These are phyloP conservation scores for Nakazawaea molendinolei DNA, from an alignment of 805 yeast species.

Conservation along the genomic window DNA sequence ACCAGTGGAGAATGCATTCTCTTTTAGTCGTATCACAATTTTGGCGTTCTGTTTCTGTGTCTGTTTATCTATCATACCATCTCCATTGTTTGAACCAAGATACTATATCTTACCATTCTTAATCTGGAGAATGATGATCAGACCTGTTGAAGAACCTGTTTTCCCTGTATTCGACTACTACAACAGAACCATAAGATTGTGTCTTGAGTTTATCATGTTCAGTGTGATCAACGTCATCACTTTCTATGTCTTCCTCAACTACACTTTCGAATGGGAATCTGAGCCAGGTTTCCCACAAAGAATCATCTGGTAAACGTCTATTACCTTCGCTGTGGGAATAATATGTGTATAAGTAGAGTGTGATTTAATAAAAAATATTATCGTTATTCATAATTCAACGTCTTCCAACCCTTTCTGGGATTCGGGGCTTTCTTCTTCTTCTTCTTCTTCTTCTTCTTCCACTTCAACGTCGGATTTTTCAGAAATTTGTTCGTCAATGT, in stretches of 20 bases:
- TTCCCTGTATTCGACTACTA: conserved; percentile 14
- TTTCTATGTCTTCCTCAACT: conserved; percentile 47
- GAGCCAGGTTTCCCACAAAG: conserved; percentile 59
- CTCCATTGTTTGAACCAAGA: conserved; percentile 92
- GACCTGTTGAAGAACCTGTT: conserved; percentile 30
- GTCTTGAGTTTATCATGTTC: conserved; percentile 58
- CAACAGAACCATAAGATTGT: conserved; percentile 29
- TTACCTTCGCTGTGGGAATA: no score
- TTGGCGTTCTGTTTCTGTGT: conserved; percentile 47
- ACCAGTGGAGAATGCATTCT: conserved; percentile 15
- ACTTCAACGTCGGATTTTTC: conserved; percentile 6
- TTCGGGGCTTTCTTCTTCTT: conserved; percentile 7
- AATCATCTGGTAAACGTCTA: conserved; percentile 71
- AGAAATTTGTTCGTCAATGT: conserved; percentile 3
- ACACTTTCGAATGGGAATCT: conserved; percentile 63
- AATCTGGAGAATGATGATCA: conserved; percentile 59
- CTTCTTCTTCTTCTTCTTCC: conserved; percentile 13
- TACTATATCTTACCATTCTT: conserved; percentile 80
- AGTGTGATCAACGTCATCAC: conserved; percentile 47
- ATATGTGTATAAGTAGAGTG: no score
- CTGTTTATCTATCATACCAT: conserved; percentile 64
- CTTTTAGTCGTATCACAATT: conserved; percentile 31
- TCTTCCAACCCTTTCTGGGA: conserved; percentile 6
- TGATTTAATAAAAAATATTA: no score
- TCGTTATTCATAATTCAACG: conserved; percentile 4